A percentile compares a stretch with the other conserved stretches of the same genome.
phyloP scores from a whole-genome alignment of 352 stramenopile species.

The Halophytophthora batemanensis region DNA sequence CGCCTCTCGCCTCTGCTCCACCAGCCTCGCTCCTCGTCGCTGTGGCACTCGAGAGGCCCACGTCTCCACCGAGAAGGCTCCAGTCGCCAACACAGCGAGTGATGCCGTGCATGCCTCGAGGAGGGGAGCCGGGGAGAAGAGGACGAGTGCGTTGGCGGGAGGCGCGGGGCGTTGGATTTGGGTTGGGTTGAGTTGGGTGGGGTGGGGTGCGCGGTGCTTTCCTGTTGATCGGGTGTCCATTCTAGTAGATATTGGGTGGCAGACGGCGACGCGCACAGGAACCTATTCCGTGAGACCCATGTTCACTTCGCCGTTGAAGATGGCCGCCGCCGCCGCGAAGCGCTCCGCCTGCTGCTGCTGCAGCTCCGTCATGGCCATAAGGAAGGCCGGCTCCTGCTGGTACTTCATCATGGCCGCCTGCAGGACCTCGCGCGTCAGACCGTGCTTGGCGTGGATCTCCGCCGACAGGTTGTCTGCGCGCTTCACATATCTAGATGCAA shows the following conservation, averaged over 20 bases:
- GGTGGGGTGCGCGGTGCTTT: constrained; percentile 12
- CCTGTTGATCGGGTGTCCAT: constrained; percentile 20
- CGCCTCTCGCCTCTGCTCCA: constrained; percentile 14
- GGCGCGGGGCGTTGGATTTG: constrained; percentile 6
- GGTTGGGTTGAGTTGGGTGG: constrained; percentile 14
- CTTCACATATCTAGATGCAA: constrained; percentile 73
- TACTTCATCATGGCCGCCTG: constrained; percentile 92
- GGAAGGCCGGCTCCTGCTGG: constrained; percentile 84
- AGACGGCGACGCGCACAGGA: not conserved
- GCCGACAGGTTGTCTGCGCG: constrained; percentile 77
- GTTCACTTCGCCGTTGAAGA: constrained; percentile 90
- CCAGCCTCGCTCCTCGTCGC: constrained; percentile 25
- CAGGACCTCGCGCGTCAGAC: constrained; percentile 81
- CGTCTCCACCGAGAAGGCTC: constrained; percentile 1
- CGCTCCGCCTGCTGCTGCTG: constrained; percentile 85
- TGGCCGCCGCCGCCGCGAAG: constrained; percentile 74
- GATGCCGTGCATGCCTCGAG: constrained; percentile 6
- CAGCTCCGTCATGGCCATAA: constrained; percentile 86
- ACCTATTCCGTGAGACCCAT: constrained; percentile 81
- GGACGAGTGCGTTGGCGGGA: constrained; percentile 21
- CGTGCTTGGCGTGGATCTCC: constrained; percentile 87
- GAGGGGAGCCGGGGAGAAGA: constrained; percentile 12
- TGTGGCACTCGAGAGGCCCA: constrained; percentile 15
- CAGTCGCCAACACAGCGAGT: constrained; percentile 3
- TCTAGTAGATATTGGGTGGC: constrained; percentile 40